Conservation (phyloP, 805 yeast species). For the Wickerhamomyces bisporus region DNA sequence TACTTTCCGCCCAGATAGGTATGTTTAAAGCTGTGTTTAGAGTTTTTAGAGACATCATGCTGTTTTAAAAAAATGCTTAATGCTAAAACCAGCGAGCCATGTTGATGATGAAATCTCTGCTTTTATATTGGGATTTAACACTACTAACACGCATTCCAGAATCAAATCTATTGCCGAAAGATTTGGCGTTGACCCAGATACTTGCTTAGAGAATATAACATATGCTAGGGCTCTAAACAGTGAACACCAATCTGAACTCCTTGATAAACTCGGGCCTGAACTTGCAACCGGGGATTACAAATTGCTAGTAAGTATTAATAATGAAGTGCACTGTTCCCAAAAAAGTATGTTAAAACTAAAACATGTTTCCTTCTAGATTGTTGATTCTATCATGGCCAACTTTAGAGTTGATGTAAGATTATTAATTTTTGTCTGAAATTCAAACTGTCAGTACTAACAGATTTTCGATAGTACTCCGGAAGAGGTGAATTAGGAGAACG, state of each 20-base stretch:
- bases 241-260: conserved; percentile 72
- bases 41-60: too few relatives aligned
- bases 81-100: too few relatives aligned
- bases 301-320: conserved; percentile 36
- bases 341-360: background rate
- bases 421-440: background rate
- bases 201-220: conserved; percentile 64
- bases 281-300: conserved; percentile 64
- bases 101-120: too few relatives aligned
- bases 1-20: conserved; percentile 68
- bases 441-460: background rate
- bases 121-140: too few relatives aligned
- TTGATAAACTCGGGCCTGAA: conserved; percentile 61
- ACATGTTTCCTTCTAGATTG: conserved; percentile 30
- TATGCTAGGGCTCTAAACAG: conserved; percentile 75
- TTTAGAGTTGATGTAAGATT: conserved; percentile 60
- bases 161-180: conserved; percentile 60
- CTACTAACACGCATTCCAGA: too few relatives aligned
- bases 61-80: too few relatives aligned
- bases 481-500: conserved; percentile 75
- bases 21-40: conserved; percentile 24
- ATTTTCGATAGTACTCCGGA: conserved; percentile 47
- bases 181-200: conserved; percentile 64
- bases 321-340: background rate
- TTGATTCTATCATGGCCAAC: conserved; percentile 76